phyloP scores from a whole-genome alignment of 345 rosid species.

The Psidium friedrichsthalianum region DNA sequence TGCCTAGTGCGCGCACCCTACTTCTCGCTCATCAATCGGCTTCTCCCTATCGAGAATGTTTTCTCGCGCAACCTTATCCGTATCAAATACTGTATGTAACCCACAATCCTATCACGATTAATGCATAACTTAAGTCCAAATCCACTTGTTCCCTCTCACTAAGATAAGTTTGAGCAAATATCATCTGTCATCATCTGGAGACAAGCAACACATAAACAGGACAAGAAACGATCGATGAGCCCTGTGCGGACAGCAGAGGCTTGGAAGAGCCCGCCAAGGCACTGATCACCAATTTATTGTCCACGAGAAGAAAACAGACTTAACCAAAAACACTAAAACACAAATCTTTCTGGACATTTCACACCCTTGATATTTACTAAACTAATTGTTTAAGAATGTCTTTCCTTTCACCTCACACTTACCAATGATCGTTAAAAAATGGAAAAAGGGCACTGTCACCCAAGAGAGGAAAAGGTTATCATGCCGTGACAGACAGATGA shows the following conservation, averaged over 20 bases:
- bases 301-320: not conserved
- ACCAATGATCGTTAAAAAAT: not conserved
- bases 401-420: not conserved
- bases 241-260: conserved; percentile 1
- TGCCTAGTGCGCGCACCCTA: accelerated
- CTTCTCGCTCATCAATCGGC: not conserved
- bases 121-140: not conserved
- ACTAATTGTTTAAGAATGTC: not conserved
- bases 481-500: not conserved
- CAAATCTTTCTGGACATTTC: not conserved
- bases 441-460: not conserved
- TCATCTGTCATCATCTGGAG: not conserved
- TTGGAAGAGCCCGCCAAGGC: not conserved
- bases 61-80: not conserved
- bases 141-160: not conserved
- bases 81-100: not conserved
- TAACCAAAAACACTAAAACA: not conserved
- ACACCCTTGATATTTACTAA: not conserved
- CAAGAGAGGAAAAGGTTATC: not conserved
- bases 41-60: not conserved
- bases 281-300: not conserved
- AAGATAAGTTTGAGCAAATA: not conserved
- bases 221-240: not conserved
- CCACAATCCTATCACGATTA: too few relatives aligned
- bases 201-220: not conserved